A percentile compares a stretch with the other conserved stretches of the same genome.
phyloP scores from a whole-genome alignment of 2,329 filamentous ascomycete species.

The Claviceps sp. region DNA sequence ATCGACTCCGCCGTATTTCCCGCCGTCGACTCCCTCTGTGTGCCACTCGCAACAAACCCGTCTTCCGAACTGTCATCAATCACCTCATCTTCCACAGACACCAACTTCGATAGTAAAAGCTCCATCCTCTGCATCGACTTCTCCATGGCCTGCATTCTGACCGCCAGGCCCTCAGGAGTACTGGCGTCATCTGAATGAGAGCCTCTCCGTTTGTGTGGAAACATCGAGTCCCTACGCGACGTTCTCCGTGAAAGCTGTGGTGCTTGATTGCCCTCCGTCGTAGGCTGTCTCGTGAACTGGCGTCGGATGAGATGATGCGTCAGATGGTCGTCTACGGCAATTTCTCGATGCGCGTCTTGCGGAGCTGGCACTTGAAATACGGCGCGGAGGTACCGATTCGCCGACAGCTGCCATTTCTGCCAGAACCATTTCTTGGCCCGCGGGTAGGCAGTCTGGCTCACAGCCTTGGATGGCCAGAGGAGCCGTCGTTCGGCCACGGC shows the following conservation, averaged over 20 bases:
- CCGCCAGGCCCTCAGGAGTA: slow-evolving; percentile 29
- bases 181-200: slow-evolving; percentile 31
- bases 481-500: slow-evolving; percentile 55
- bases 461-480: slow-evolving; percentile 38
- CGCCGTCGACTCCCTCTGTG: slow-evolving; percentile 13
- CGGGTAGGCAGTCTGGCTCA: slow-evolving; percentile 10
- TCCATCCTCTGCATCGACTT: slow-evolving; percentile 34
- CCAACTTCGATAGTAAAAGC: slow-evolving; percentile 28
- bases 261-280: slow-evolving; percentile 16
- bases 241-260: slow-evolving; percentile 16
- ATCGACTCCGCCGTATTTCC: slow-evolving; percentile 18
- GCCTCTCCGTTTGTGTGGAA: slow-evolving; percentile 34
- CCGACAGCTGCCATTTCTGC: slow-evolving; percentile 54
- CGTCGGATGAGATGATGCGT: slow-evolving; percentile 43
- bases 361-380: slow-evolving; percentile 63
- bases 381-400: slow-evolving; percentile 56
- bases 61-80: slow-evolving; percentile 14
- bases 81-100: slow-evolving; percentile 17
- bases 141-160: slow-evolving; percentile 36
- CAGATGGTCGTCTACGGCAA: slow-evolving; percentile 44
- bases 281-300: slow-evolving; percentile 37
- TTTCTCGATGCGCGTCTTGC: slow-evolving; percentile 41
- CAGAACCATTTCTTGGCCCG: slow-evolving; percentile 38
- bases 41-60: slow-evolving; percentile 16
- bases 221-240: slow-evolving; percentile 43